Conservation (phyloP, 176 grass and related monocot species). For the Phoenix dactylifera region DNA sequence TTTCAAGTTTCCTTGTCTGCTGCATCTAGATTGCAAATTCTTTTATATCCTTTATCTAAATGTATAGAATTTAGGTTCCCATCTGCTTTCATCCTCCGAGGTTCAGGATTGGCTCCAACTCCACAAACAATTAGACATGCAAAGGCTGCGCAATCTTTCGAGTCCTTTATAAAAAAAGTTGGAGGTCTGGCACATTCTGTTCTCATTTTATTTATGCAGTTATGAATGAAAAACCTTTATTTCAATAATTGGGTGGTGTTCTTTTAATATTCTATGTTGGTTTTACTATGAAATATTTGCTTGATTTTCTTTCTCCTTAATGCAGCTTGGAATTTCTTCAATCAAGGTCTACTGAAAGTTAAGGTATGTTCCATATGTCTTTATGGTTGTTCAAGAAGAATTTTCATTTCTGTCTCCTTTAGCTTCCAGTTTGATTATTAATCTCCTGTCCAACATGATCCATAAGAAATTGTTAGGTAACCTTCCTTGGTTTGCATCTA, state of each 20-base stretch:
- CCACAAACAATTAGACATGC: conserved; percentile 42
- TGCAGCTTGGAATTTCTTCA: conserved; percentile 85
- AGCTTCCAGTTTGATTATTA: too few species aligned
- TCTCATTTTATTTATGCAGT: not conserved
- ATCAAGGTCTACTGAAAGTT: conserved; percentile 30
- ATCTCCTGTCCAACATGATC: too few species aligned
- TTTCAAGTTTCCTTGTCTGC: too few species aligned
- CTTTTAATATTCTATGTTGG: not conserved
- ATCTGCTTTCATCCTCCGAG: conserved; percentile 73
- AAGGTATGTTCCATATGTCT: conserved; percentile 31
- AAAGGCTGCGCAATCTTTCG: conserved; percentile 48
- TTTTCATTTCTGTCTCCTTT: too few species aligned
- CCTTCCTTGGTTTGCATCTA: too few species aligned
- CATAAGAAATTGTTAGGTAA: too few species aligned
- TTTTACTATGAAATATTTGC: not conserved
- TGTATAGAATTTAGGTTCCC: conserved; percentile 38
- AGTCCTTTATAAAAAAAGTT: conserved; percentile 46
- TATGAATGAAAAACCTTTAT: too few species aligned
- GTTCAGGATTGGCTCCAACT: conserved; percentile 49
- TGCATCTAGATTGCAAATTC: too few species aligned
- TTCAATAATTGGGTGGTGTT: too few species aligned
- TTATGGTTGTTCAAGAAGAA: not conserved
- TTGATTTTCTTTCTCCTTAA: conserved; percentile 21
- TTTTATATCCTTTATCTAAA: too few species aligned
- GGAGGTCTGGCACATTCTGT: conserved; percentile 33